Evolutionary conservation across 148 eudicot genomes (phyloP).

Genomic region (Chenopodium berlandieri): DNA sequence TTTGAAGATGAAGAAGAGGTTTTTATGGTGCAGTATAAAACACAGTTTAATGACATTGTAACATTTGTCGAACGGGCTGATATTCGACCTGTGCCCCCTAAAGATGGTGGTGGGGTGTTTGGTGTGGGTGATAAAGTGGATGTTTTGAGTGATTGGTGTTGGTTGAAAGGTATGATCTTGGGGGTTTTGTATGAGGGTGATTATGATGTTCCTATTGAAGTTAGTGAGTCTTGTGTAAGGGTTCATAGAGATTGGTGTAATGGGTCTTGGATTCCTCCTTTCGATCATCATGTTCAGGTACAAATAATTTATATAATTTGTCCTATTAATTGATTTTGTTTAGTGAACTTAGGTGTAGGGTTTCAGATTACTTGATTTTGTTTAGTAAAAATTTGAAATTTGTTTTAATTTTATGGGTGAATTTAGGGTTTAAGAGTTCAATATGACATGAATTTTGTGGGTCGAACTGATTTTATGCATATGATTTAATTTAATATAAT

Average conservation of each 20-base stretch:
- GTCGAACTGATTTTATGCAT: no score
- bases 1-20: background rate
- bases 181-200: conserved; percentile 9
- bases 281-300: conserved; percentile 17
- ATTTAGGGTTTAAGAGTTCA: background rate
- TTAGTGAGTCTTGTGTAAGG: conserved; percentile 34
- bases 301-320: no score
- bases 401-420: background rate
- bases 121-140: background rate
- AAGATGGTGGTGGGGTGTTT: background rate
- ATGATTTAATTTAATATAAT: no score
- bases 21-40: background rate
- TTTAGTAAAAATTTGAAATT: background rate
- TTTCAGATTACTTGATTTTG: background rate
- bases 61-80: background rate
- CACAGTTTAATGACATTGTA: background rate
- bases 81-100: background rate
- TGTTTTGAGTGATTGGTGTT: conserved; percentile 10
- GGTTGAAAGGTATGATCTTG: background rate
- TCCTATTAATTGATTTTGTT: no score
- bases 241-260: conserved; percentile 38
- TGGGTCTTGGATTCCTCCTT: conserved; percentile 28
- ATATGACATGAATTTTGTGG: no score
- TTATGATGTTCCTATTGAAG: conserved; percentile 12
- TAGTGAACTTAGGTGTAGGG: no score